Evolutionary conservation across 805 yeast genomes (phyloP), one percentile per base, ranked within the genome.

Genomic region (Kodamaea sagamina): DNA sequence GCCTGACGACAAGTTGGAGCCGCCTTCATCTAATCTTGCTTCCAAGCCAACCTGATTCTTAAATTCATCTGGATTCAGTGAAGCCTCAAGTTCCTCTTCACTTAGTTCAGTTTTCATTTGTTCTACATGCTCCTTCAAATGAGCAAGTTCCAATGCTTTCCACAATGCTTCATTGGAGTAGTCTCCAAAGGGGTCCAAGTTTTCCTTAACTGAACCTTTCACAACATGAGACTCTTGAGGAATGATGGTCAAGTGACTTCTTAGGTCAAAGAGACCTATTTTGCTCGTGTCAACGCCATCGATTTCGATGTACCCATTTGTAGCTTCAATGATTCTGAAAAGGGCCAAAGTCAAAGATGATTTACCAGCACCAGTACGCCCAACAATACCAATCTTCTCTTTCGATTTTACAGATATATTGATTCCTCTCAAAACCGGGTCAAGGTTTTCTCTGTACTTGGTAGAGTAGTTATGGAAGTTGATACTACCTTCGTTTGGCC

Each of bases 151-250:
- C 41, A 89, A 69, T 0, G 84, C 95, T 17, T 72, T 68, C 96
- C 95, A 89, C n/a, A 89, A 72, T 47, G 82, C 77, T 12, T 82
- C 84, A 61, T 89, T 96, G 2, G 78, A 65, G 57, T 79, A 80
- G 38, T 67, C 68, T 13, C 74, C 68, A 2, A 85, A 79, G 15
- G 98, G 98, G 62, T 92, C 98, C 21, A 86, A 70, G 61, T 89
- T 89, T 36, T 87, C 85, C 54, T 96, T 75, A 9, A 89, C 69
- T 0, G 93, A 77, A 25, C 97, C 97, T 66, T 87, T 87, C 59
- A 90, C 84, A 6, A 88, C 88, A 62, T 90, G 97, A 0, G 96
- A 86, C 62, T 89, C 97, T 63, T 89, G 97, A 1, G 97, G 97
- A 50, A 89, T 89, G 51, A 89, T 90, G 2, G 93, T 84, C 34